A percentile compares a stretch with the other conserved stretches of the same genome.
phyloP scores from a whole-genome alignment of 2,329 filamentous ascomycete genomes.

The Aureobasidium namibiae region DNA sequence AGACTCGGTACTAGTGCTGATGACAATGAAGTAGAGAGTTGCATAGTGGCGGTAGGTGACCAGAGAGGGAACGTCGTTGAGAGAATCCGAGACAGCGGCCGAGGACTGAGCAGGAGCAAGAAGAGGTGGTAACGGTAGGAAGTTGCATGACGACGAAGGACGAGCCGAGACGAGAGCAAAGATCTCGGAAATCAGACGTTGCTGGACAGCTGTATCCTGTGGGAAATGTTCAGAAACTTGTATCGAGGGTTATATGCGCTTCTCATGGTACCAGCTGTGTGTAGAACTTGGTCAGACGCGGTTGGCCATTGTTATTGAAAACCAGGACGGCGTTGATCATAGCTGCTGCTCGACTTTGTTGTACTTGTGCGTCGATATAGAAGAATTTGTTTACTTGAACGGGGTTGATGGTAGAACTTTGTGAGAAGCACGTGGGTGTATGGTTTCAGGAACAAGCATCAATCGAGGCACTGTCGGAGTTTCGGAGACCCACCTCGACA shows the following conservation, averaged over 20 bases:
- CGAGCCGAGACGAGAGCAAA: slow-evolving; percentile 92
- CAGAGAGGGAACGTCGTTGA: slow-evolving; percentile 85
- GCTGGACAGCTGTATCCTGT: slow-evolving; percentile 93
- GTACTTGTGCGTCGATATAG: not conserved
- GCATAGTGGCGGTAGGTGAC: slow-evolving; percentile 98
- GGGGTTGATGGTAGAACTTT: not conserved
- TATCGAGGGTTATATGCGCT: not conserved
- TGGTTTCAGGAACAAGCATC: slow-evolving; percentile 2
- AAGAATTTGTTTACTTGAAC: not conserved
- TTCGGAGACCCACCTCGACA: not conserved
- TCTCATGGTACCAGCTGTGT: slow-evolving; percentile 65
- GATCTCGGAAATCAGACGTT: slow-evolving; percentile 93
- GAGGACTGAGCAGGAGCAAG: slow-evolving; percentile 19
- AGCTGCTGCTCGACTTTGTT: not conserved
- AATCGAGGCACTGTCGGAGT: not conserved
- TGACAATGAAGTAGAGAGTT: slow-evolving; percentile 97
- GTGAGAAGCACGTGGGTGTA: slow-evolving; percentile 1
- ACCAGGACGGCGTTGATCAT: slow-evolving; percentile 99
- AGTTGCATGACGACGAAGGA: slow-evolving; percentile 89
- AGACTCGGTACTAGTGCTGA: slow-evolving; percentile 91
- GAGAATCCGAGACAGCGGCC: slow-evolving; percentile 50
- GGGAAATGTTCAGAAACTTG: not conserved
- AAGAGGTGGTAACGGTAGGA: slow-evolving; percentile 57
- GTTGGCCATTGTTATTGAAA: slow-evolving; percentile 97
- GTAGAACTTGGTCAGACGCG: slow-evolving; percentile 92